Evolutionary conservation across 2,329 filamentous ascomycete genomes (phyloP).

Genomic region (Dryadomyces quercus-mongolicae): DNA sequence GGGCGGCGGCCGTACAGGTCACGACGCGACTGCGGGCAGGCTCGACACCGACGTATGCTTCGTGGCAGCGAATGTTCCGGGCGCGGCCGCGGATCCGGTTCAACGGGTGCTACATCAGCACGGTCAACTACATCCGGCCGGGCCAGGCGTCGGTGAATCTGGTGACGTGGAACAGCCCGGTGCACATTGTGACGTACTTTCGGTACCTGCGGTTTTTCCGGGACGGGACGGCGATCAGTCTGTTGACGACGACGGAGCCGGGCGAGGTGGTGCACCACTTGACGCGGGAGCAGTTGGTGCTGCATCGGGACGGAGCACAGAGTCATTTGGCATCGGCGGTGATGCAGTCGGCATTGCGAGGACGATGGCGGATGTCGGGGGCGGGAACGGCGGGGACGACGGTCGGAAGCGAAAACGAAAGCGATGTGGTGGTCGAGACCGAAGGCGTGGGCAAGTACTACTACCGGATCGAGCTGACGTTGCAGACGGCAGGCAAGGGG

Average conservation of each 20-base stretch:
- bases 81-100: constrained; percentile 77
- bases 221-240: constrained; percentile 69
- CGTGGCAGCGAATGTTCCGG: constrained; percentile 64
- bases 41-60: constrained; percentile 22
- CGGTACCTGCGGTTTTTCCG: constrained; percentile 92
- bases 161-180: constrained; percentile 65
- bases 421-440: constrained; percentile 72
- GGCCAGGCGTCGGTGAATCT: constrained; percentile 62
- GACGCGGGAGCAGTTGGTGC: constrained; percentile 53
- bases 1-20: constrained; percentile 12
- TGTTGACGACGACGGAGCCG: constrained; percentile 73
- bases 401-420: constrained; percentile 28
- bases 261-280: constrained; percentile 79
- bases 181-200: constrained; percentile 96
- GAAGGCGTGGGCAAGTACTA: constrained; percentile 77
- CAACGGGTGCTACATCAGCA: constrained; percentile 92
- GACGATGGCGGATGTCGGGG: constrained; percentile 36
- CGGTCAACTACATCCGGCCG: constrained; percentile 84
- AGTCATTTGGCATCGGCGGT: constrained; percentile 35
- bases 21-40: constrained; percentile 27
- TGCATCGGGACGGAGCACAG: constrained; percentile 24
- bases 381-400: constrained; percentile 1
- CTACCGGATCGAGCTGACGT: constrained; percentile 67
- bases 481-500: constrained; percentile 52
- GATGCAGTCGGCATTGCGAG: constrained; percentile 57